phyloP scores from a whole-genome alignment of 192 early-diverging fungal species.

The Backusella sp. region DNA sequence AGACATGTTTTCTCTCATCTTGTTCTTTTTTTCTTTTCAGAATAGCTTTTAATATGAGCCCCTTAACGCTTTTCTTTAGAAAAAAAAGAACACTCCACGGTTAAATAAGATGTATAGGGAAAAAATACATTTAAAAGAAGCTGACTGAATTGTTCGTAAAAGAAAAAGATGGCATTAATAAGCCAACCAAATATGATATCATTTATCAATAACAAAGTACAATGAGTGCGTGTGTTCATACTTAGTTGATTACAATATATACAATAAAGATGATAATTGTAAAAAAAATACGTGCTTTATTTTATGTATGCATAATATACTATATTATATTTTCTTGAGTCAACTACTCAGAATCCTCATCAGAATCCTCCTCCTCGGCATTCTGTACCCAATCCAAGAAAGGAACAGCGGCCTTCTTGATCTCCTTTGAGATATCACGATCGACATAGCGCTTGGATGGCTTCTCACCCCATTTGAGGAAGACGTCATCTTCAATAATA shows the following conservation, averaged over 20 bases:
- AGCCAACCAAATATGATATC: not conserved
- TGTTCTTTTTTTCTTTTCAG: conserved; percentile 6
- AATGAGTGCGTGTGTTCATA: not conserved
- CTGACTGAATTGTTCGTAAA: not conserved
- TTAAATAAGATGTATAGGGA: not conserved
- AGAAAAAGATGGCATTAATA: not conserved
- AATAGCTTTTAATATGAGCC: not conserved
- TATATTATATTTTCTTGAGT: not conserved
- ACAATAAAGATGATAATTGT: too few species aligned
- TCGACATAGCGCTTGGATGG: conserved; percentile 73
- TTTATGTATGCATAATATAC: not conserved
- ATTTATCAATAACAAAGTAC: not conserved
- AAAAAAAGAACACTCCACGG: not conserved
- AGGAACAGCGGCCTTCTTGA: conserved; percentile 81
- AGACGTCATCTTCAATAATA: conserved; percentile 87
- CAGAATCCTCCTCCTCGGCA: conserved; percentile 80
- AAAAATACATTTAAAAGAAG: not conserved
- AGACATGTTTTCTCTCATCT: not conserved
- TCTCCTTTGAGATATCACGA: conserved; percentile 72
- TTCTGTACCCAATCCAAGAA: conserved; percentile 91
- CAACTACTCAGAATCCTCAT: conserved; percentile 42
- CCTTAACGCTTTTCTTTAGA: not conserved
- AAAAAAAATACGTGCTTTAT: not conserved
- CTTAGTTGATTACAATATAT: not conserved
- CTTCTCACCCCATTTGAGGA: conserved; percentile 90